phyloP scores from a whole-genome alignment of 1,284 basidiomycete species.

The Cutaneotrichosporon sp. region DNA sequence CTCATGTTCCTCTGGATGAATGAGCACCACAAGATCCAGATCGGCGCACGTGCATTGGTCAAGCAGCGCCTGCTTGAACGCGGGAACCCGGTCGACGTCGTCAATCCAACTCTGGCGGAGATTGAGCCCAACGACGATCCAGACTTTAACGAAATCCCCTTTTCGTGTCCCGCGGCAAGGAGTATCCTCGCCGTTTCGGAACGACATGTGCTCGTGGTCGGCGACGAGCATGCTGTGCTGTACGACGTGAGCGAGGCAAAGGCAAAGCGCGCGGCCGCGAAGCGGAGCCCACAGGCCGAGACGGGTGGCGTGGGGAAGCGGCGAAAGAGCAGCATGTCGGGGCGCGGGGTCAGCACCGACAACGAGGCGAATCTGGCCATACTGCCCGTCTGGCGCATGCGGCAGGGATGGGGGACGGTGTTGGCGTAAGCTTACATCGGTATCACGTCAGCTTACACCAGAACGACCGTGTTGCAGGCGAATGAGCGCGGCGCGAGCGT shows the following conservation, averaged over 20 bases:
- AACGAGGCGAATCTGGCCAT: constrained; percentile 31
- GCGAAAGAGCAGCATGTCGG: constrained; percentile 42
- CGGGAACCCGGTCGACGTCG: constrained; percentile 54
- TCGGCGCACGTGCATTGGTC: constrained; percentile 64
- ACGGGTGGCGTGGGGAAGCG: constrained; percentile 37
- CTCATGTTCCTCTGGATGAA: constrained; percentile 62
- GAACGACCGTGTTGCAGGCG: constrained; percentile 37
- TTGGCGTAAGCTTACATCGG: constrained; percentile 50
- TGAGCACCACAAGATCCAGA: constrained; percentile 56
- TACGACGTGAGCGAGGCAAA: constrained; percentile 24
- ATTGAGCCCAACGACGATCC: constrained; percentile 22
- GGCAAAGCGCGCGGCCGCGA: constrained; percentile 30
- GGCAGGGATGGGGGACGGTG: constrained; percentile 51
- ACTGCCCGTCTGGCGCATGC: constrained; percentile 43
- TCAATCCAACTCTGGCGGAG: constrained; percentile 53
- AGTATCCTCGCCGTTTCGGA: constrained; percentile 34
- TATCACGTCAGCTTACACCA: constrained; percentile 52
- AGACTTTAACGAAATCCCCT: constrained; percentile 48
- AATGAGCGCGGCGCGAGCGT: constrained; percentile 55
- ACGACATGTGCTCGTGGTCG: constrained; percentile 37
- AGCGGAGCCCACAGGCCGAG: constrained; percentile 42
- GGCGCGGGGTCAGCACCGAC: constrained; percentile 20
- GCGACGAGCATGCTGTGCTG: constrained; percentile 48
- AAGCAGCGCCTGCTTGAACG: constrained; percentile 56
- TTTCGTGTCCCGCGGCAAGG: constrained; percentile 47